Conservation (phyloP, 1,284 basidiomycete species). For the Coniferiporia weirii region DNA sequence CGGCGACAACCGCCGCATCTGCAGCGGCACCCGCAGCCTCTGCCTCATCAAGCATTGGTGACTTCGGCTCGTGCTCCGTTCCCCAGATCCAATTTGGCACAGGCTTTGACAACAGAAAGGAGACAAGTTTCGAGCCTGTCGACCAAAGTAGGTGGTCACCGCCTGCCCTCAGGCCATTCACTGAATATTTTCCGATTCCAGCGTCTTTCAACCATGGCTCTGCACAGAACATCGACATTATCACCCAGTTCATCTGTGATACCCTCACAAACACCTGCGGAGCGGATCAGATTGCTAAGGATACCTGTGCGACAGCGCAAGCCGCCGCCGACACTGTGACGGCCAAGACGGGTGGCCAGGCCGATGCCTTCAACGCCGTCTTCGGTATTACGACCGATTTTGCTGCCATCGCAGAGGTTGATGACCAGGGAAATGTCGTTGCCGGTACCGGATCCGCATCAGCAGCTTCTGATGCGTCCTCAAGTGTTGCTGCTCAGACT, state of each 20-base stretch:
- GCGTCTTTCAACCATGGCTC: constrained; percentile 49
- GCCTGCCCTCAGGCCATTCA: background rate
- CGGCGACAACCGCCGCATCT: constrained; percentile 16
- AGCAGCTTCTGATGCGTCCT: constrained; percentile 18
- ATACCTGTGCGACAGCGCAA: constrained; percentile 40
- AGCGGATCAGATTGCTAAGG: constrained; percentile 46
- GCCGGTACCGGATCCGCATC: constrained; percentile 22
- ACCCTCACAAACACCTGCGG: constrained; percentile 44
- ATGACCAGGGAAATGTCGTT: constrained; percentile 35
- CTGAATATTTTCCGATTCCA: constrained; percentile 25
- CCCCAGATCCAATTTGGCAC: constrained; percentile 56
- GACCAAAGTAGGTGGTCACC: constrained; percentile 30
- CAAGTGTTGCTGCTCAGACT: constrained; percentile 17
- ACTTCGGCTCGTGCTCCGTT: constrained; percentile 52
- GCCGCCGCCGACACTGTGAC: constrained; percentile 38
- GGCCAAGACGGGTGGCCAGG: constrained; percentile 45
- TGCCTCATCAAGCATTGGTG: constrained; percentile 28
- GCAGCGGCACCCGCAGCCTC: constrained; percentile 21
- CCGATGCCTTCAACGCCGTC: constrained; percentile 53
- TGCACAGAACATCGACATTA: constrained; percentile 47
- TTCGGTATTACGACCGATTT: constrained; percentile 47
- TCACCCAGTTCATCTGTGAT: constrained; percentile 53
- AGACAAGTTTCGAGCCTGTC: constrained; percentile 49
- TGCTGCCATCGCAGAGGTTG: constrained; percentile 30
- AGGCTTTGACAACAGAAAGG: constrained; percentile 54